These are phyloP conservation scores for Epichloe baconii DNA, from an alignment of 2,329 filamentous ascomycete genomes.

Conservation along the genomic window DNA sequence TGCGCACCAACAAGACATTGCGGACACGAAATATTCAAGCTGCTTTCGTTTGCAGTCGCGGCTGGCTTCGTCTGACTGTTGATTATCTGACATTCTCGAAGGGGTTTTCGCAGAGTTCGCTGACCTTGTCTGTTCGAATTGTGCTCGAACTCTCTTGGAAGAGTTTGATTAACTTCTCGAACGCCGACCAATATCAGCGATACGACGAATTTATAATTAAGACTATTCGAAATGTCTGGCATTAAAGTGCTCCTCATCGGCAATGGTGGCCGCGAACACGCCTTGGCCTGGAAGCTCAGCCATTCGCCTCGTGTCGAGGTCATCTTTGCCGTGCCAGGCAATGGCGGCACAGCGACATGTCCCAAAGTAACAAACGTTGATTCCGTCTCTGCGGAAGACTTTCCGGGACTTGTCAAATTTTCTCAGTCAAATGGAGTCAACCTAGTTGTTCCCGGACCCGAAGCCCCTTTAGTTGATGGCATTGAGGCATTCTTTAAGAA, in stretches of 20 bases:
- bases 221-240: conserved; percentile 15
- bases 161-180: background rate
- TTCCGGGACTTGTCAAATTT: conserved; percentile 61
- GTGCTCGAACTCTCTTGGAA: background rate
- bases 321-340: conserved; percentile 63
- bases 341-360: conserved; percentile 68
- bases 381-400: conserved; percentile 61
- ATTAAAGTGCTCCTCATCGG: conserved; percentile 76
- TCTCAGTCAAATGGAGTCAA: conserved; percentile 62
- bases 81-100: background rate
- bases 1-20: too few species aligned
- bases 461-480: conserved; percentile 85
- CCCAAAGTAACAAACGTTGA: conserved; percentile 62
- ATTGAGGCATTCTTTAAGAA: conserved; percentile 70
- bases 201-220: background rate
- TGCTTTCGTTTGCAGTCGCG: too few species aligned
- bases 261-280: conserved; percentile 89
- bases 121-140: background rate
- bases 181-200: background rate
- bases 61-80: background rate
- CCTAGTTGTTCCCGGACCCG: conserved; percentile 80
- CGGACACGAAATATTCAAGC: too few species aligned
- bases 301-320: conserved; percentile 67
- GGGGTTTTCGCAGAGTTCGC: background rate
- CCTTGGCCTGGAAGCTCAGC: conserved; percentile 84